phyloP scores from a whole-genome alignment of 108 stramenopile genomes.

The Heterococcus sp. region DNA sequence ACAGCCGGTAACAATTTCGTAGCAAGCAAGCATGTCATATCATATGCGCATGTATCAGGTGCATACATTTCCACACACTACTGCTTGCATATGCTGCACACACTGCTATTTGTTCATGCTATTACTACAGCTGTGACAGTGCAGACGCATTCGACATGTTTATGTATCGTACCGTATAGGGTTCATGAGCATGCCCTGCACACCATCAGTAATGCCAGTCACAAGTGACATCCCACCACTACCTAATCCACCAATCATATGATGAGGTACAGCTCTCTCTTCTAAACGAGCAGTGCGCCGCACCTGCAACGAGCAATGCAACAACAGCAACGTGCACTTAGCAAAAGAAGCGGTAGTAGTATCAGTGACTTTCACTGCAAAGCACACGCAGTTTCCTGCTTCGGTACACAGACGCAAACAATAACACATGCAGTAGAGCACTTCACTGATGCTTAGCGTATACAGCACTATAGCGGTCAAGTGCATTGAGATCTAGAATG shows the following conservation, averaged over 20 bases:
- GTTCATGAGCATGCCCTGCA: not conserved
- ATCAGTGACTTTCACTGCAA: not conserved
- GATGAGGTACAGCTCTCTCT: not conserved
- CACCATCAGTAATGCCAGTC: not conserved
- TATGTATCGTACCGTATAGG: not conserved
- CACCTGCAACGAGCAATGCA: not conserved
- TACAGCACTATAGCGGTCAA: not conserved
- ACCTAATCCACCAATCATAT: not conserved
- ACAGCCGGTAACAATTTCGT: not conserved
- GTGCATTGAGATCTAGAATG: not conserved
- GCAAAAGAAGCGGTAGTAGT: not conserved
- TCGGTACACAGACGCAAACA: no score
- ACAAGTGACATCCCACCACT: not conserved
- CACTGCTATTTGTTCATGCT: not conserved
- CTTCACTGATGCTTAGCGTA: not conserved
- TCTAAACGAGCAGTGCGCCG: not conserved
- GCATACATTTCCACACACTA: no score
- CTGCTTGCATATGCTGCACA: no score
- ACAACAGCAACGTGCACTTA: not conserved
- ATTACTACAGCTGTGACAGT: not conserved
- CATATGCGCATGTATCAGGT: no score
- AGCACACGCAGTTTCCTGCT: not conserved
- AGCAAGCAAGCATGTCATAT: not conserved
- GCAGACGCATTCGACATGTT: not conserved
- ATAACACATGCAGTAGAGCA: no score